Evolutionary conservation across 208 protist species (phyloP).

Genomic region (Leishmania tarentolae): DNA sequence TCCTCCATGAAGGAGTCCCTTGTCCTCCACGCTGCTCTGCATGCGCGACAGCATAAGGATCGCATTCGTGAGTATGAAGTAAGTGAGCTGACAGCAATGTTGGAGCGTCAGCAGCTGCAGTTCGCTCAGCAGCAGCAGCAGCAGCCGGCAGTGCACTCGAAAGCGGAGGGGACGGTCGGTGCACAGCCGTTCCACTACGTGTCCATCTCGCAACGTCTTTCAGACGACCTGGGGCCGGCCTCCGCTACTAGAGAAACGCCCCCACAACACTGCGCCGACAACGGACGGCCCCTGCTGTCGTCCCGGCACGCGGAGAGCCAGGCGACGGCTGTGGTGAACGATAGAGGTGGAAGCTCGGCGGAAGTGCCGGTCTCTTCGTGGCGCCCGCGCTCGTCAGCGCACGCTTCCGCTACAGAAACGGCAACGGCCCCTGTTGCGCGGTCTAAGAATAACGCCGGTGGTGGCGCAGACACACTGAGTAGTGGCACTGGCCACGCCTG

Average conservation of each 20-base stretch:
- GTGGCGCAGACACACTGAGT: not conserved
- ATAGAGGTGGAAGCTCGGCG: not conserved
- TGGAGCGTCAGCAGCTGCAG: conserved; percentile 57
- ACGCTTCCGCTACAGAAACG: not conserved
- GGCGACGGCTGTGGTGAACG: not conserved
- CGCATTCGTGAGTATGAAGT: conserved; percentile 65
- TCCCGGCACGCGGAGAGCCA: not conserved
- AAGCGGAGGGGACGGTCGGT: not conserved
- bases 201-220: conserved; percentile 6
- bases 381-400: not conserved
- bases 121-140: not conserved
- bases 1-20: conserved; percentile 71
- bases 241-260: not conserved
- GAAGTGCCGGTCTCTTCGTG: not conserved
- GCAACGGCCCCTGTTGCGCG: not conserved
- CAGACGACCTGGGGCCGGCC: not conserved
- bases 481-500: not conserved
- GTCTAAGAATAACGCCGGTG: not conserved
- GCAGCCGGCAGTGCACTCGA: not conserved
- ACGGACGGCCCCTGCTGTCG: not conserved
- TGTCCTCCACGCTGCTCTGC: conserved; percentile 57
- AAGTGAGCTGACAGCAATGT: conserved; percentile 45
- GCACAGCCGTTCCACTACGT: conserved; percentile 8
- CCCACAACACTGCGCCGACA: not conserved
- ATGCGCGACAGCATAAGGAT: conserved; percentile 55